Percentiles rank a stretch among this genome's conserved stretches.
These are phyloP conservation scores for Westerdykella sp. DNA, from an alignment of 2,329 filamentous ascomycete genomes.

Conservation along the genomic window DNA sequence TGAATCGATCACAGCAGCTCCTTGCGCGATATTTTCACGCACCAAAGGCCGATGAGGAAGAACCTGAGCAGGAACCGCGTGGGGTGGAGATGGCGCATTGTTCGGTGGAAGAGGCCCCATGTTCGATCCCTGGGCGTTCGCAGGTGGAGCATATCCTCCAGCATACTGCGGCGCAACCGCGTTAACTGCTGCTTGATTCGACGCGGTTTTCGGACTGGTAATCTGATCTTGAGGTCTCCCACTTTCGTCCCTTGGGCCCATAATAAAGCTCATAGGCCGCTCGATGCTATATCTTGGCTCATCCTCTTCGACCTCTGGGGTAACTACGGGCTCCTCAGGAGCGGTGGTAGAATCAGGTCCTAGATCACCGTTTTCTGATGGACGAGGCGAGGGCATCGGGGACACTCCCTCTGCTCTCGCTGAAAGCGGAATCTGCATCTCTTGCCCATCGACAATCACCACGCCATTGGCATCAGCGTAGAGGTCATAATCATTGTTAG, in stretches of 20 bases:
- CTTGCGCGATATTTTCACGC: slow-evolving; percentile 1
- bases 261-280: slow-evolving; percentile 35
- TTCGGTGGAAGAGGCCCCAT: slow-evolving; percentile 2
- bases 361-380: too few species aligned
- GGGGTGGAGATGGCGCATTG: slow-evolving; percentile 11
- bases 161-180: too few species aligned
- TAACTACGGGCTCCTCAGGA: too few species aligned
- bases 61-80: slow-evolving; percentile 4
- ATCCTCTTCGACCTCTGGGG: slow-evolving; percentile 12
- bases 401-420: too few species aligned
- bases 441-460: slow-evolving; percentile 12
- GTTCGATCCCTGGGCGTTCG: too few species aligned
- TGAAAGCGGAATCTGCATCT: too few species aligned
- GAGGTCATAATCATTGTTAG: slow-evolving; percentile 29
- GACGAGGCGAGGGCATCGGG: background rate
- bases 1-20: too few species aligned
- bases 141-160: too few species aligned
- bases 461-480: slow-evolving; percentile 36
- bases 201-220: slow-evolving; percentile 12
- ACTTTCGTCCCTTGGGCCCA: slow-evolving; percentile 27
- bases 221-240: slow-evolving; percentile 34
- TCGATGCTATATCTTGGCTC: slow-evolving; percentile 24
- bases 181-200: too few species aligned
- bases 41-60: slow-evolving; percentile 6
- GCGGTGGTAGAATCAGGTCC: too few species aligned